Conservation (phyloP, 441 rosid species). For the Brassica balearica region DNA sequence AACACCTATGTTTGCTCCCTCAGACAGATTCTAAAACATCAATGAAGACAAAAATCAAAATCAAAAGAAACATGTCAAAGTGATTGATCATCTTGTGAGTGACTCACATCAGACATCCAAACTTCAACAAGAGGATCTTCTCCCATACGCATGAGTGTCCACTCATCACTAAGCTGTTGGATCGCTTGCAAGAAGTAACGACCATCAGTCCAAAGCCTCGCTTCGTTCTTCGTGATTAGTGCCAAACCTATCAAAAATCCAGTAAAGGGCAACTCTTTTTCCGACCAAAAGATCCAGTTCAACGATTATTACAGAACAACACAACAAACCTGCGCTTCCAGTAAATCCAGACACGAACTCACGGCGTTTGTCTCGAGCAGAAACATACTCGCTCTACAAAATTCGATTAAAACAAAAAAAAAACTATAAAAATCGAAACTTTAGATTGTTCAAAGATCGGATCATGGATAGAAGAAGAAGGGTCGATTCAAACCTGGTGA, state of each 20-base stretch:
- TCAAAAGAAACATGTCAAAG: neutral
- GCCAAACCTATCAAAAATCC: slow-evolving; percentile 79
- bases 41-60: neutral
- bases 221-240: slow-evolving; percentile 72
- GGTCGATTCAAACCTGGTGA: slow-evolving; percentile 70
- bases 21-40: slow-evolving; percentile 69
- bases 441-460: slow-evolving; percentile 10
- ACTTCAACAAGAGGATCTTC: slow-evolving; percentile 70
- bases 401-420: neutral
- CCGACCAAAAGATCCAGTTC: neutral
- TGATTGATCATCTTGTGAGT: neutral
- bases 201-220: slow-evolving; percentile 93
- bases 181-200: slow-evolving; percentile 90
- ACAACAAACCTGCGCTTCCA: slow-evolving; percentile 71
- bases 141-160: slow-evolving; percentile 93
- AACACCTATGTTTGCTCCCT: slow-evolving; percentile 73
- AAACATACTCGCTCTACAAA: slow-evolving; percentile 87
- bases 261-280: neutral
- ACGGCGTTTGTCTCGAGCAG: slow-evolving; percentile 83
- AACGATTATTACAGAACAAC: neutral
- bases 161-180: slow-evolving; percentile 76
- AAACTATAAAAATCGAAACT: slow-evolving; percentile 11
- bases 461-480: slow-evolving; percentile 20
- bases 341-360: slow-evolving; percentile 90
- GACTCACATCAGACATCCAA: slow-evolving; percentile 88